Evolutionary conservation across 2,329 filamentous ascomycete genomes (phyloP), one percentile per base, ranked within the genome.

Genomic region (Fusarium nurragi): DNA sequence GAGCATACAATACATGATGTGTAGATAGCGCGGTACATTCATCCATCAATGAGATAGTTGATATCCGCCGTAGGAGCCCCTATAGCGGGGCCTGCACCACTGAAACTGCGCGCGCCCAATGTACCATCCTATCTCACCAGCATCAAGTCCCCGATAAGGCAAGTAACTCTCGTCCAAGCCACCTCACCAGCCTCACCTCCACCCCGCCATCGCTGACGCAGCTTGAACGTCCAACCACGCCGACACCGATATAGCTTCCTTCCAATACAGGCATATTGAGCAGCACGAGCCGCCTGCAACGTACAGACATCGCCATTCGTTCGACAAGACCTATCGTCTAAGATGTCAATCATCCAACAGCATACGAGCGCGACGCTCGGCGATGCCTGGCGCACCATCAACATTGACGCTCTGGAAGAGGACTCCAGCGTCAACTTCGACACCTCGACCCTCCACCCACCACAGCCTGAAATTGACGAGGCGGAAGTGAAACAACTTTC

Each of bases 391-490:
- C 92, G 94, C 78, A 97, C 93, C 69, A 95, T 97, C 84, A 93
- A 97, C 85, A 90, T 97, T 78, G 94, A 97, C 77, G 89, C 90
- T 70, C 86, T 97, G 72, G 91, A 95, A 77, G 92, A 94, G 59
- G 94, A 98, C 79, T 95, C 93, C 72, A 87, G 91, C 68, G 82
- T 88, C 79, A 98, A 97, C 86, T 98, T 98, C 81, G 92, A 96
- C 79, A 88, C 92, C 65, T 86, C 90, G 59, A 92, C 93, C 18
- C 88, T 98, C 71, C 89, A 91, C 68, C 92, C 94, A 32, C 86
- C 90, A 39, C 88, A 88, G 60, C 84, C 90, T 68, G 89, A 94
- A 70, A 86, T 91, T 61, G 88, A 86, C 71, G 91, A 94, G 72
- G 83, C 87, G 71, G 92, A 95, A 71, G 91, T 93, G 41, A 91